These are phyloP conservation scores for Elaeagnus macrophylla DNA, from an alignment of 306 rosid species.

Conservation along the genomic window DNA sequence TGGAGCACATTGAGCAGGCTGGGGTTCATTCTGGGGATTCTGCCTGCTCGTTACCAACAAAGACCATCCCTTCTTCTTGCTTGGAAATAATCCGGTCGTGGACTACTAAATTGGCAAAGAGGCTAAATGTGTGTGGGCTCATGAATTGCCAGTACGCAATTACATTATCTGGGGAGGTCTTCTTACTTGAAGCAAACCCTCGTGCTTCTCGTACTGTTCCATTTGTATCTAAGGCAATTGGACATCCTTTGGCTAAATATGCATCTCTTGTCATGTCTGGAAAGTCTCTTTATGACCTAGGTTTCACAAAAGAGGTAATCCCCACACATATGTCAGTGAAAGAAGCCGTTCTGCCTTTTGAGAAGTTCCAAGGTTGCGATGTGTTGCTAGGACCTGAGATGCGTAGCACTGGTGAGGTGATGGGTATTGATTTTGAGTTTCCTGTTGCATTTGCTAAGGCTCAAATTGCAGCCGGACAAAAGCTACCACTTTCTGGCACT, in stretches of 20 bases:
- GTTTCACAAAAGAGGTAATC: constrained; percentile 73
- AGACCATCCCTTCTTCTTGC: constrained; percentile 65
- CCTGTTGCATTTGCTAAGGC: constrained; percentile 94
- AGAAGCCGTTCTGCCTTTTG: constrained; percentile 97
- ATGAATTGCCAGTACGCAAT: constrained; percentile 99
- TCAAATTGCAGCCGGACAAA: constrained; percentile 89
- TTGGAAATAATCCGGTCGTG: constrained; percentile 72
- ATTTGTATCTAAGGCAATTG: constrained; percentile 94
- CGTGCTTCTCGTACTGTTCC: constrained; percentile 94
- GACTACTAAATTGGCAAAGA: constrained; percentile 77
- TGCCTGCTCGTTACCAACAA: constrained; percentile 84
- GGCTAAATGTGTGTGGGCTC: constrained; percentile 79
- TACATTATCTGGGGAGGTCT: constrained; percentile 60
- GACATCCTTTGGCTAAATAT: constrained; percentile 93
- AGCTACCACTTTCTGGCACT: constrained; percentile 73
- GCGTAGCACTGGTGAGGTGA: constrained; percentile 99
- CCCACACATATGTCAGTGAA: constrained; percentile 82
- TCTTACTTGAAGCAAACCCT: constrained; percentile 93
- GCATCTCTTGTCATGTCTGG: constrained; percentile 98
- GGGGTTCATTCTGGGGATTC: constrained; percentile 98
- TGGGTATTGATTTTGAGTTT: constrained; percentile 77
- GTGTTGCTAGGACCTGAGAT: constrained; percentile 94
- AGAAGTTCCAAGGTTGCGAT: constrained; percentile 87
- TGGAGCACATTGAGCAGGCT: constrained; percentile 99
- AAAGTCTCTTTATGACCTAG: constrained; percentile 65